Evolutionary conservation across 495 filamentous ascomycete species (phyloP).

Genomic region (Aspergillus kassunensis): DNA sequence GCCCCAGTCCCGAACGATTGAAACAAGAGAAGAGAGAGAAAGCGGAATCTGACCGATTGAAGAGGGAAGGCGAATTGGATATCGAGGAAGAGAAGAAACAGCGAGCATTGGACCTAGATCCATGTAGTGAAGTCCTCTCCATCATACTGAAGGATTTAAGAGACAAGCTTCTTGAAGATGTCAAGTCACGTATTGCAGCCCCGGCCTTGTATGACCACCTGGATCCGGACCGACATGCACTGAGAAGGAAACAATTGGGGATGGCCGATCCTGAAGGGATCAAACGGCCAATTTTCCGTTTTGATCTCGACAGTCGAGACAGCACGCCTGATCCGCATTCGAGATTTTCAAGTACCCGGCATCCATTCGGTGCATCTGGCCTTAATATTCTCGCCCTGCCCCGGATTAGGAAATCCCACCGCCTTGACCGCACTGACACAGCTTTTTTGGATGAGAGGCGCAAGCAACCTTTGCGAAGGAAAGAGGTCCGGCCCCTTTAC

Average conservation of each 20-base stretch:
- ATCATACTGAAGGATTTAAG: conserved; percentile 75
- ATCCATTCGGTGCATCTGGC: conserved; percentile 31
- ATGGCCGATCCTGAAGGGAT: conserved; percentile 64
- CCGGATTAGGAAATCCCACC: conserved; percentile 64
- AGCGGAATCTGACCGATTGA: conserved; percentile 51
- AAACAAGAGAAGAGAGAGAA: conserved; percentile 52
- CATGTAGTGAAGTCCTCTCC: conserved; percentile 74
- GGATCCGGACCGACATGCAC: conserved; percentile 71
- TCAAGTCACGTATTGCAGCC: conserved; percentile 77
- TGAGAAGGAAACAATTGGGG: conserved; percentile 72
- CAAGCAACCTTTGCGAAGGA: conserved; percentile 51
- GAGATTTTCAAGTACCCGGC: conserved; percentile 26
- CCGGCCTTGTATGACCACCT: conserved; percentile 80
- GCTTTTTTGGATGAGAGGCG: conserved; percentile 76
- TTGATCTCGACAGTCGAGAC: conserved; percentile 50
- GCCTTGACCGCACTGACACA: conserved; percentile 56
- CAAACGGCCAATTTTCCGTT: conserved; percentile 43
- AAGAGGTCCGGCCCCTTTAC: conserved; percentile 52
- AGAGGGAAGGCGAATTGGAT: conserved; percentile 69
- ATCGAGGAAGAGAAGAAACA: conserved; percentile 82
- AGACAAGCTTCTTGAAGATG: conserved; percentile 78
- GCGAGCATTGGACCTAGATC: conserved; percentile 77
- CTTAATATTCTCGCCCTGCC: conserved; percentile 64
- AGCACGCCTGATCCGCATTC: conserved; percentile 66
- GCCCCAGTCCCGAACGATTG: conserved; percentile 53